Conservation (phyloP, 2,329 filamentous ascomycete genomes). For the Metarhizium album region DNA sequence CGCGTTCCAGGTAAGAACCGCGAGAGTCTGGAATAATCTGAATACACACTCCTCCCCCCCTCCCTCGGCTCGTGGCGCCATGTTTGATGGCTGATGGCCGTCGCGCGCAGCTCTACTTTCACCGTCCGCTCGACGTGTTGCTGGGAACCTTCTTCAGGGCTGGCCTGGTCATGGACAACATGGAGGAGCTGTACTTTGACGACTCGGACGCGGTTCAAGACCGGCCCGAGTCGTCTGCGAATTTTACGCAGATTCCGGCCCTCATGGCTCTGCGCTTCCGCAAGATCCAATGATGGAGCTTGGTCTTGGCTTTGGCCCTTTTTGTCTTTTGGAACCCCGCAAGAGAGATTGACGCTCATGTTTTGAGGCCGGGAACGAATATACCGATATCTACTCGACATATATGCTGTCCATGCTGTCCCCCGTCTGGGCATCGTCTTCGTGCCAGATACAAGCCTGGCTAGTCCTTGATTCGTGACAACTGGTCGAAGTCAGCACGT, state of each 20-base stretch:
- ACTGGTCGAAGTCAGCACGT: too few species aligned
- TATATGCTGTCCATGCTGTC: too few species aligned
- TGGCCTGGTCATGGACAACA: constrained; percentile 31
- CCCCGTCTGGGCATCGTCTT: too few species aligned
- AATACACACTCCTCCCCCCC: too few species aligned
- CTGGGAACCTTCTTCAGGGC: constrained; percentile 31
- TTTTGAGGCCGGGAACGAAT: too few species aligned
- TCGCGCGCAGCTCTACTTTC: constrained; percentile 25
- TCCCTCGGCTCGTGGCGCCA: too few species aligned
- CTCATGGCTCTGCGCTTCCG: constrained; percentile 14
- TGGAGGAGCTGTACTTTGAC: constrained; percentile 36
- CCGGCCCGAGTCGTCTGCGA: constrained; percentile 24
- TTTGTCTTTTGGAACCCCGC: too few species aligned
- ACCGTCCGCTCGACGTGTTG: constrained; percentile 33
- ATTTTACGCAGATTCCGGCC: constrained; percentile 28
- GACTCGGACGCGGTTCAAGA: constrained; percentile 19
- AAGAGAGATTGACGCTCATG: too few species aligned
- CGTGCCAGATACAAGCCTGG: too few species aligned
- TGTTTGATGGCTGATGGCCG: background rate
- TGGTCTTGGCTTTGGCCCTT: background rate
- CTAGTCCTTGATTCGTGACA: too few species aligned
- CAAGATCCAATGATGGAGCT: background rate
- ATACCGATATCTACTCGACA: too few species aligned
- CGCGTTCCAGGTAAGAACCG: constrained; percentile 19
- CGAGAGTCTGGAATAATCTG: too few species aligned